Base-by-base conservation (phyloP, 345 rosid species). In the Bruguiera gymnorhiza region DNA sequence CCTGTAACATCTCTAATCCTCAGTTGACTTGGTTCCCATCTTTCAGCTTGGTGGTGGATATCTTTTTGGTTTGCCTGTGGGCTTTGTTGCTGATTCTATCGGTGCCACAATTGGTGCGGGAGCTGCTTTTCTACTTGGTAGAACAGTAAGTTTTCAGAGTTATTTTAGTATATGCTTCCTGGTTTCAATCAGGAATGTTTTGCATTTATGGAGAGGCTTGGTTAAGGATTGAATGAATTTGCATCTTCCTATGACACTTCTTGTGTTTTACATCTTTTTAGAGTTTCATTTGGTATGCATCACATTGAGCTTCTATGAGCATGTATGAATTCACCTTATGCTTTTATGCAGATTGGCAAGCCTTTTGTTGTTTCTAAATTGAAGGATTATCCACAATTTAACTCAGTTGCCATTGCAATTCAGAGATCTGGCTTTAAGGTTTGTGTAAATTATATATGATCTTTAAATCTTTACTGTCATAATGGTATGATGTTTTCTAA, bases 21-120 rank as follows among this genome's bases (percentile, higher is more conserved):
- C 51, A 6, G 21, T 51, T 63, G 29, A 77, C 36, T 70, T 66
- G 75, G 59, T 71, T 31, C 75, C 43, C 75, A 56, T 81, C 67
- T 75, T 83, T 63, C 87, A 95, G 99, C 87, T 95, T 71, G 99
- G 99, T 68, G 99, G 99, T 64, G 99, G 99, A 62, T 95, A 95
- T 82, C 96, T 95, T 76, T 95, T 90, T 76, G 99, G 99, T 52
- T 80, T 92, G 64, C 96, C 93, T 15, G 79, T 92, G 79, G 99
- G 99, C 34, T 95, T 95, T 75, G 76, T 95, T 71, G 96, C 97
- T 5, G 99, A 95, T 85, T 95, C 99, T 10, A 79, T 95, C 31
- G 99, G 99, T 46, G 97, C 98, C 60, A 86, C 96, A 21, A 46
- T 90, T 71, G 99, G 99, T 63, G 89, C 99, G 1, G 93, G 92